Evolutionary conservation across 768 basidiomycete species (phyloP), one percentile per base, ranked within the genome.

Genomic region (Kwoniella newhampshirensis): DNA sequence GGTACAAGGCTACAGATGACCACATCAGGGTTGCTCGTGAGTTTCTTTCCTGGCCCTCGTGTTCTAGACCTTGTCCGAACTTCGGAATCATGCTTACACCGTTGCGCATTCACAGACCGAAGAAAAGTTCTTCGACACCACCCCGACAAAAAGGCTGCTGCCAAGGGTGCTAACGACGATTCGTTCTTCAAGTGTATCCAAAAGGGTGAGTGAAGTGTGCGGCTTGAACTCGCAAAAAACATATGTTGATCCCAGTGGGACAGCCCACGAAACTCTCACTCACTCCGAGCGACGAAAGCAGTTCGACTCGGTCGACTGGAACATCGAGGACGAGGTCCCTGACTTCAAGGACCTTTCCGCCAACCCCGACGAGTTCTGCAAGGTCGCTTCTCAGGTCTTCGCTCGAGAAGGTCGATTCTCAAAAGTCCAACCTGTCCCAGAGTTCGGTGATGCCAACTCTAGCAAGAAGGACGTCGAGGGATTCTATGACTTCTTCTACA

Each of bases 401-500:
- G 87, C 87, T 75, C 83, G 87, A 56, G 91, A 94, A 75, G 84
- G 88, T n/a, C 85, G 93, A 32, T 99, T 99, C 83, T 92, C 91
- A 65, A 86, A 85, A 66, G 80, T 74, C 51, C 78, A 88, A 74
- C 91, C 92, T 12, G 90, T 91, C 6, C 93, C 91, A 5, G 76
- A 81, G 57, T 83, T 99, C 25, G 94, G 93, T 9, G 77, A 77
- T 26, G 77, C 82, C 58, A 82, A 88, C 42, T 84, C 86, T 20
- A 75, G 85, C 55, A 94, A 96, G 78, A 82, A 83, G 63, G 83
- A 84, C 54, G 93, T 97, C 51, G 89, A 94, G 75, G 82, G 79
- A 5, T 97, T 99, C 82, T 99, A 99, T 81, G 88, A 97, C 77
- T 96, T 94, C 78, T 99, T 92, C 91, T 98, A 99, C 82, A 94